phyloP scores from a whole-genome alignment of 495 filamentous ascomycete species.

The Penicillium ochrochloron region DNA sequence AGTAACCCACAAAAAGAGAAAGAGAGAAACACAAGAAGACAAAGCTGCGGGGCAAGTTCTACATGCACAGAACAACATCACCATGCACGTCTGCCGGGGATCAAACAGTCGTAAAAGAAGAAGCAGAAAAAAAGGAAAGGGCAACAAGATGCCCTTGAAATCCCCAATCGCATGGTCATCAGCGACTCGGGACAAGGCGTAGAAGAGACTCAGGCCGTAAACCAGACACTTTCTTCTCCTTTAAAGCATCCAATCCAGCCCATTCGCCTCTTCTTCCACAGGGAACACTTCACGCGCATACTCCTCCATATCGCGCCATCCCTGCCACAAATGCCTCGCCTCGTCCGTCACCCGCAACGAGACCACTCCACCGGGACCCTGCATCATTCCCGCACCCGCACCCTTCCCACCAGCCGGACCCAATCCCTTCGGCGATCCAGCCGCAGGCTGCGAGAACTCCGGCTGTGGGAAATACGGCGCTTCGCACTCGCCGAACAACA shows the following conservation, averaged over 20 bases:
- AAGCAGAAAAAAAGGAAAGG: neutral
- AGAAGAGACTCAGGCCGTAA: neutral
- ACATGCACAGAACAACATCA: slow-evolving; percentile 41
- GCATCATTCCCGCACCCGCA: slow-evolving; percentile 61
- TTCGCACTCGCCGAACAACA: slow-evolving; percentile 62
- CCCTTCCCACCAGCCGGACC: slow-evolving; percentile 68
- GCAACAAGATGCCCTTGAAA: neutral
- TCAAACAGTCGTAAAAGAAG: slow-evolving; percentile 23
- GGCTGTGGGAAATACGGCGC: slow-evolving; percentile 69
- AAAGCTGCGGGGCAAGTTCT: slow-evolving; percentile 27
- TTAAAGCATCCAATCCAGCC: slow-evolving; percentile 85
- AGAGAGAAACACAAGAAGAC: slow-evolving; percentile 5
- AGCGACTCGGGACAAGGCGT: slow-evolving; percentile 5
- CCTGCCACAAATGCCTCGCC: slow-evolving; percentile 84
- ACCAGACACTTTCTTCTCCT: neutral
- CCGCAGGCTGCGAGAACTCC: slow-evolving; percentile 51
- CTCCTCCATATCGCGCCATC: slow-evolving; percentile 88
- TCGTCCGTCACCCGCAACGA: slow-evolving; percentile 66
- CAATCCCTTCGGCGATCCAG: slow-evolving; percentile 51
- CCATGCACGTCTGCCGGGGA: slow-evolving; percentile 33
- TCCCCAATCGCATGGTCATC: neutral
- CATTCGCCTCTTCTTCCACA: slow-evolving; percentile 91
- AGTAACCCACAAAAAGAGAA: slow-evolving; percentile 3
- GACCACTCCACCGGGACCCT: slow-evolving; percentile 58
- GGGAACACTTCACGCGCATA: slow-evolving; percentile 96